Evolutionary conservation across 352 stramenopile genomes (phyloP).

Genomic region (Globisporangium heterothallicum): DNA sequence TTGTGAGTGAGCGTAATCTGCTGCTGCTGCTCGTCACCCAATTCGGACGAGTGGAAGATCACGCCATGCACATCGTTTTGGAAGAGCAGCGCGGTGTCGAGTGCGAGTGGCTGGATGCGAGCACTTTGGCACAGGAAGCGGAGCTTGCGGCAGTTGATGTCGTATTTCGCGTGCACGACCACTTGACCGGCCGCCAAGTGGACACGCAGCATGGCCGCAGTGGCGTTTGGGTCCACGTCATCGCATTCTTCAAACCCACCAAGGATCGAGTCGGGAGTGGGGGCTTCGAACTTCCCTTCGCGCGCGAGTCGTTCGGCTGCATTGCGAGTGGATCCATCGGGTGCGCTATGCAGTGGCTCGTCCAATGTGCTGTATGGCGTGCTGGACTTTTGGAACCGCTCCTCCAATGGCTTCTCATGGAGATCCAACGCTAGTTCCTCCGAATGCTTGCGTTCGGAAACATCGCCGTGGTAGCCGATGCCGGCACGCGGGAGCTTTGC

Average conservation of each 20-base stretch:
- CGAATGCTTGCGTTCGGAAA: constrained; percentile 46
- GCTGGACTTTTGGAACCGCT: constrained; percentile 78
- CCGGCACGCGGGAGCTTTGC: constrained; percentile 64
- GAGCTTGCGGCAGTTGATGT: constrained; percentile 67
- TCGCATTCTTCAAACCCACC: constrained; percentile 80
- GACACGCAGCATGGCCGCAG: constrained; percentile 45
- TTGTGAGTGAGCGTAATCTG: constrained; percentile 36
- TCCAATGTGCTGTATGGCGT: constrained; percentile 73
- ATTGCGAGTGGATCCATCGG: constrained; percentile 21
- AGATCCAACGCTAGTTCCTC: constrained; percentile 46
- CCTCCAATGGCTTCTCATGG: constrained; percentile 35
- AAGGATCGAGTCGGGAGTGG: constrained; percentile 72
- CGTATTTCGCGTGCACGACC: constrained; percentile 33
- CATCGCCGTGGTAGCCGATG: constrained; percentile 74
- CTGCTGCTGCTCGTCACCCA: constrained; percentile 18
- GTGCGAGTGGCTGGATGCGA: constrained; percentile 2
- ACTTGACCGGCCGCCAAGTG: constrained; percentile 22
- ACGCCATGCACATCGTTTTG: constrained; percentile 78
- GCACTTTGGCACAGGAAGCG: constrained; percentile 49
- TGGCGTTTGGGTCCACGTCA: constrained; percentile 68
- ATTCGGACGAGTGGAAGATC: constrained; percentile 29
- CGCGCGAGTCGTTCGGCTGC: constrained; percentile 7
- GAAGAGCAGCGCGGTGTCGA: constrained; percentile 49
- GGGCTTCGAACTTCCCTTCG: constrained; percentile 52
- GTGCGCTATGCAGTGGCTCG: constrained; percentile 38